Evolutionary conservation across 2,329 filamentous ascomycete species (phyloP).

Genomic region (Claviceps capensis): DNA sequence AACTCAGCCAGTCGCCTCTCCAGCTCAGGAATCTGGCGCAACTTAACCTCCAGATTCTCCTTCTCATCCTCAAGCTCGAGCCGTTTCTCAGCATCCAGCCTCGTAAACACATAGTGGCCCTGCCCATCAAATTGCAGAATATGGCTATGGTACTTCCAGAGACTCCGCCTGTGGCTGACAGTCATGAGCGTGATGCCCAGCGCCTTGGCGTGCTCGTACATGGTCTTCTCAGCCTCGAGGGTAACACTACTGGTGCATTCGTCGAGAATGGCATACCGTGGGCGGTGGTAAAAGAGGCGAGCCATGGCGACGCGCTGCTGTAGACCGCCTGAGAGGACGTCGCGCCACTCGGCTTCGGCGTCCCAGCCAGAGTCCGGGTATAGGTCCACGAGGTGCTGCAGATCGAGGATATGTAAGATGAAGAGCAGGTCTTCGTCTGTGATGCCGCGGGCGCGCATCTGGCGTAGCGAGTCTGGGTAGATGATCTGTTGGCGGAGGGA

Average conservation of each 20-base stretch:
- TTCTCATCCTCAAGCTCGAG: conserved; percentile 88
- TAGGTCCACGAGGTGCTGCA: conserved; percentile 68
- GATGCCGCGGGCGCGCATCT: conserved; percentile 74
- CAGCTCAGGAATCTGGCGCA: conserved; percentile 77
- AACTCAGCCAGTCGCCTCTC: conserved; percentile 76
- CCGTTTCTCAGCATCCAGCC: conserved; percentile 74
- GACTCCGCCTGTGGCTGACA: conserved; percentile 74
- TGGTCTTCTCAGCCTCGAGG: conserved; percentile 81
- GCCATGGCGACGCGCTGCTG: conserved; percentile 98
- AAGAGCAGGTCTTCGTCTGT: conserved; percentile 68
- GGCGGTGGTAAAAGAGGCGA: conserved; percentile 82
- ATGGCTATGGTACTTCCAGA: conserved; percentile 93
- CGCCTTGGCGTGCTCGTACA: conserved; percentile 93
- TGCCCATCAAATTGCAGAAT: conserved; percentile 96
- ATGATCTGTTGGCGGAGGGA: conserved; percentile 94
- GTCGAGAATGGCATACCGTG: conserved; percentile 88
- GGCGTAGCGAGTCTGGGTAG: conserved; percentile 78
- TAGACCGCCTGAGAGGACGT: conserved; percentile 79
- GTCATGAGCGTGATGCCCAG: conserved; percentile 94
- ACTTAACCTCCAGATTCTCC: conserved; percentile 76
- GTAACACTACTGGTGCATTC: conserved; percentile 96
- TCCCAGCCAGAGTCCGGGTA: conserved; percentile 67
- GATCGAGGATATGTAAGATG: conserved; percentile 67
- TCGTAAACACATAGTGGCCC: conserved; percentile 80
- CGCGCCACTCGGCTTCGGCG: conserved; percentile 90